A percentile compares a stretch with the other conserved stretches of the same genome.
These are phyloP conservation scores for Magnusiomyces paraingens DNA, from an alignment of 1,139 yeast species.

Conservation along the genomic window DNA sequence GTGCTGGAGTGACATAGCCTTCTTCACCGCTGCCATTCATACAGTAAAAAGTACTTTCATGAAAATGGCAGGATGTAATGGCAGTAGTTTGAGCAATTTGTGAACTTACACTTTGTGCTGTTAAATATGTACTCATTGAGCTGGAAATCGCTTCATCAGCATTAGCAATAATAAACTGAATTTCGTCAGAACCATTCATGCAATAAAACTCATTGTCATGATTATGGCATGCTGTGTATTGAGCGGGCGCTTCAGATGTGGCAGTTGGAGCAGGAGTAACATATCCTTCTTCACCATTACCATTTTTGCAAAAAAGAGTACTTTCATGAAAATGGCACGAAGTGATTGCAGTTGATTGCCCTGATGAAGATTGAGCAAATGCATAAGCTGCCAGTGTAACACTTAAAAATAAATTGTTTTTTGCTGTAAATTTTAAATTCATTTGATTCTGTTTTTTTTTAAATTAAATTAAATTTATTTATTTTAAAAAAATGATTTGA, in stretches of 20 bases:
- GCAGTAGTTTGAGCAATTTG: constrained; percentile 16
- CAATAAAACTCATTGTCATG: constrained; percentile 7
- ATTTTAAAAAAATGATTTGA: too few species aligned
- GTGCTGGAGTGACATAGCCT: constrained; percentile 9
- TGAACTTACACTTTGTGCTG: neutral
- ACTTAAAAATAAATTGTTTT: too few species aligned
- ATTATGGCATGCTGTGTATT: constrained; percentile 9
- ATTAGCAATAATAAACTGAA: constrained; percentile 3
- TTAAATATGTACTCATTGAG: neutral
- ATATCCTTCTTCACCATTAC: constrained; percentile 8
- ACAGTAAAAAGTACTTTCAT: constrained; percentile 8
- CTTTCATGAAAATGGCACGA: constrained; percentile 12
- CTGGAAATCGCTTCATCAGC: neutral
- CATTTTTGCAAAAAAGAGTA: constrained; percentile 4
- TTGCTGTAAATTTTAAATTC: too few species aligned
- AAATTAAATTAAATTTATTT: too few species aligned
- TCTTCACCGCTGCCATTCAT: constrained; percentile 7
- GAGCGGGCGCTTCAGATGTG: constrained; percentile 10
- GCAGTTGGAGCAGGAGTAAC: constrained; percentile 8
- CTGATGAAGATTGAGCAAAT: neutral
- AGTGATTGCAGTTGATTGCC: constrained; percentile 15
- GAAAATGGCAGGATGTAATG: constrained; percentile 12
- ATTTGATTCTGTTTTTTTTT: too few species aligned
- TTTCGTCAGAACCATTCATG: constrained; percentile 7
- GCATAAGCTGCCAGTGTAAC: neutral